Conservation (phyloP, 2,329 filamentous ascomycete species). For the Beauveria bassiana region DNA sequence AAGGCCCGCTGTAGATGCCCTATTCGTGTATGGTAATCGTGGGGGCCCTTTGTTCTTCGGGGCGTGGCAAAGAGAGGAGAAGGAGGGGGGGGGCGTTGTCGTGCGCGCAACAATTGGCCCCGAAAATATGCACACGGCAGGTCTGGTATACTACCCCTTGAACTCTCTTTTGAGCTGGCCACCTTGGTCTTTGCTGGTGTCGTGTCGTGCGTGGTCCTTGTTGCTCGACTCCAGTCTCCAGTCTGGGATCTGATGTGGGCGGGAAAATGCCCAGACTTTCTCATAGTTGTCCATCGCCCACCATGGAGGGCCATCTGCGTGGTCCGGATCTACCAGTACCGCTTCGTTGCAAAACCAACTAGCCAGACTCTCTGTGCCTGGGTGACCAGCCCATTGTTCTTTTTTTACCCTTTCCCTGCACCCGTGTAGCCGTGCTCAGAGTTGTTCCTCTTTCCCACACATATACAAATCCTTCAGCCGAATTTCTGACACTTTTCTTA, state of each 20-base stretch:
- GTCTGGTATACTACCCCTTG: slow-evolving; percentile 5
- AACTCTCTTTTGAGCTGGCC: slow-evolving; percentile 11
- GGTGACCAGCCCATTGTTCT: not conserved
- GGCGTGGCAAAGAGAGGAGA: not conserved
- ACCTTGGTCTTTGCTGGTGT: not conserved
- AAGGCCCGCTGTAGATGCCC: not conserved
- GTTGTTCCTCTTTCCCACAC: not conserved
- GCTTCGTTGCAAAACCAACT: not conserved
- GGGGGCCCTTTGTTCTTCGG: not conserved
- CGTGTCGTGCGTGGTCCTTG: not conserved
- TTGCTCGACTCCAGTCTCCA: not conserved
- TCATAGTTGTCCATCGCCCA: not conserved
- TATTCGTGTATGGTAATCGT: not conserved
- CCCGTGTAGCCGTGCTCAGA: not conserved
- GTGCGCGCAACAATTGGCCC: not conserved
- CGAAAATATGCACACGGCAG: slow-evolving; percentile 5
- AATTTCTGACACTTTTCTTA: not conserved
- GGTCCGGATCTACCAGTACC: too few relatives aligned
- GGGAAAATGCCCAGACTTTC: not conserved
- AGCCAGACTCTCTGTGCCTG: not conserved
- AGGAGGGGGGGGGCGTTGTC: not conserved
- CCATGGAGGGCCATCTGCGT: too few relatives aligned
- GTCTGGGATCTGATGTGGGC: not conserved
- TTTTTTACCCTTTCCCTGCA: not conserved
- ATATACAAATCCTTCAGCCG: slow-evolving; percentile 4